A percentile compares a stretch with the other conserved stretches of the same genome.
Conservation (phyloP, 2,329 filamentous ascomycete genomes). For the Colletotrichum simmondsii region DNA sequence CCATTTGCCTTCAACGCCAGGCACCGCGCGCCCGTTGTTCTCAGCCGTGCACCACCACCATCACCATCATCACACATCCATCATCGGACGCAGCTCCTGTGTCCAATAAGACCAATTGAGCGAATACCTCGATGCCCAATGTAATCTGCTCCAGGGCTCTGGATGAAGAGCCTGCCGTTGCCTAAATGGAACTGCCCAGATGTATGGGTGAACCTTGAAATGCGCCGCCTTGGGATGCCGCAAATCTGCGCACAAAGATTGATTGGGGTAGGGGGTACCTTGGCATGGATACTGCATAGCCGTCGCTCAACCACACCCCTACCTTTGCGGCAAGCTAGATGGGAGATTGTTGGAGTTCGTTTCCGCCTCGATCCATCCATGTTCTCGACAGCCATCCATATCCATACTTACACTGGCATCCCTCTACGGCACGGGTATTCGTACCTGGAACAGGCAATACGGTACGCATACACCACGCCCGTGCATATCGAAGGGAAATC, state of each 20-base stretch:
- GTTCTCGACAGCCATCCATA: background rate
- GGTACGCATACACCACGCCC: background rate
- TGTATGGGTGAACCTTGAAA: background rate
- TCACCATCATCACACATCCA: background rate
- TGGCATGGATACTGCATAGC: background rate
- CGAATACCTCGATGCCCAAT: background rate
- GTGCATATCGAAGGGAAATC: background rate
- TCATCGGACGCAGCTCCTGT: background rate
- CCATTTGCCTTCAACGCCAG: background rate
- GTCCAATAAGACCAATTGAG: background rate
- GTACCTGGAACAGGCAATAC: too few relatives aligned
- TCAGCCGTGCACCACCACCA: background rate
- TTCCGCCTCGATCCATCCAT: slow-evolving; percentile 16
- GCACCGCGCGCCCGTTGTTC: background rate
- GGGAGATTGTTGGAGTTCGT: slow-evolving; percentile 7
- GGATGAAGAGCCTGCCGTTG: background rate
- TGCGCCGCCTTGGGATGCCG: background rate
- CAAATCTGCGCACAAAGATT: background rate
- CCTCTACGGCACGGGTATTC: background rate
- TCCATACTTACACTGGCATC: background rate
- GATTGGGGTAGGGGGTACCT: background rate
- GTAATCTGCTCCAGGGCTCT: background rate
- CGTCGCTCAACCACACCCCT: background rate
- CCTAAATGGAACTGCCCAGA: background rate
- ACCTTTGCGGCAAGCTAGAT: background rate